phyloP scores from a whole-genome alignment of 768 basidiomycete genomes.

The Mycena venus region DNA sequence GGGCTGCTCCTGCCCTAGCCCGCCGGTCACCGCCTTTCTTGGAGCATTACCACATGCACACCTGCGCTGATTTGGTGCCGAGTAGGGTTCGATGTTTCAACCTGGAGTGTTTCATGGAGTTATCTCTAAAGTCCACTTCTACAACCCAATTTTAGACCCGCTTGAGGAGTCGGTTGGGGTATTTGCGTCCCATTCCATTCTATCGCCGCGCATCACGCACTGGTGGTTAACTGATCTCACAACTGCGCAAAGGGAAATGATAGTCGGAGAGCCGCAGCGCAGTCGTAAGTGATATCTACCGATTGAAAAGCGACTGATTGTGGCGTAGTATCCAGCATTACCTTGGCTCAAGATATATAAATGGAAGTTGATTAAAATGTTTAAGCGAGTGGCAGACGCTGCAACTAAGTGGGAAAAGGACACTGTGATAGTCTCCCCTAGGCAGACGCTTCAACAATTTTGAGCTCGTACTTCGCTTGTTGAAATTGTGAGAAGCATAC shows the following conservation, averaged over 20 bases:
- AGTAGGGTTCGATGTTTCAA: not conserved
- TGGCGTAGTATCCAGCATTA: not conserved
- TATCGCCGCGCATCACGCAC: conserved; percentile 4
- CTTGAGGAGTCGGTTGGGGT: not conserved
- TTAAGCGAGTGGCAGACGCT: not conserved
- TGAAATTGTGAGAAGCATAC: not conserved
- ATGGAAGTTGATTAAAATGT: not conserved
- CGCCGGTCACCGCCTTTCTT: not conserved
- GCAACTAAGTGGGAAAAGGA: not conserved
- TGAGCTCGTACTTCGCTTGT: no score
- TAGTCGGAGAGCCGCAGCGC: conserved; percentile 4
- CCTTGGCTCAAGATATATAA: not conserved
- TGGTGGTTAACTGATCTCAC: not conserved
- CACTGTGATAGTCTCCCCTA: not conserved
- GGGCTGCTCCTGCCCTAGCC: not conserved
- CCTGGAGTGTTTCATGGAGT: not conserved
- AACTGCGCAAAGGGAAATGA: not conserved
- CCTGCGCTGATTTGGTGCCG: conserved; percentile 4
- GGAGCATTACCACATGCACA: not conserved
- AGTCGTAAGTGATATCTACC: not conserved
- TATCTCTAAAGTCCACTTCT: conserved; percentile 8
- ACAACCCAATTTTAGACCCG: not conserved
- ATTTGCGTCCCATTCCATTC: conserved; percentile 2
- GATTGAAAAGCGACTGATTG: not conserved
- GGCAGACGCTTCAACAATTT: no score